These are phyloP conservation scores for Alternaria sp. DNA, from an alignment of 2,329 filamentous ascomycete genomes.

Conservation along the genomic window DNA sequence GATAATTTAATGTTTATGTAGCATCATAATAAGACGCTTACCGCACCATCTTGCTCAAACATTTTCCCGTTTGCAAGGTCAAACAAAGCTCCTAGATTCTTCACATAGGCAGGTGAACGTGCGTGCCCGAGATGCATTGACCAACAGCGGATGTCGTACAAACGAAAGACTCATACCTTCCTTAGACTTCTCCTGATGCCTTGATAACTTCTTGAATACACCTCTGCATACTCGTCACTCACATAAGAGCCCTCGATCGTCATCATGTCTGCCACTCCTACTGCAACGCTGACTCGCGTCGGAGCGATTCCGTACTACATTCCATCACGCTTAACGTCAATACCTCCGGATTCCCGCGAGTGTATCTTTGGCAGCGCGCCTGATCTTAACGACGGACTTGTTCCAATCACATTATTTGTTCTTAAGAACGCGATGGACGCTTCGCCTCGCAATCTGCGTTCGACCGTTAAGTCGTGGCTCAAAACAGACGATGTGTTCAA, in stretches of 20 bases:
- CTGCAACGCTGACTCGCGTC: neutral
- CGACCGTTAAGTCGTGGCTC: neutral
- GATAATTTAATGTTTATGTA: neutral
- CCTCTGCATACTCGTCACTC: neutral
- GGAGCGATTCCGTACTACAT: neutral
- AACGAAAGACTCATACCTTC: neutral
- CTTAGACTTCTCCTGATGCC: neutral
- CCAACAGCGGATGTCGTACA: neutral
- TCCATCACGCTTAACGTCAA: neutral
- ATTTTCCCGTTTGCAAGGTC: neutral
- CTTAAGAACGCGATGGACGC: neutral
- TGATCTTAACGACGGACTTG: neutral
- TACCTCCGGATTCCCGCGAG: fast-evolving
- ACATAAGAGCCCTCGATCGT: neutral
- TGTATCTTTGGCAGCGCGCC: neutral
- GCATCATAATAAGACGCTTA: neutral
- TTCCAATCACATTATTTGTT: neutral
- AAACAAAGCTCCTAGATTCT: neutral
- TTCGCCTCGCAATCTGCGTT: too few relatives aligned
- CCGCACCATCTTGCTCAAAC: neutral
- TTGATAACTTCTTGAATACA: neutral
- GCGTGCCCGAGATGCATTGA: neutral
- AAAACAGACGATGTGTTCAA: neutral
- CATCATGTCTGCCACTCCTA: neutral
- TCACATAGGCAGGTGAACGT: neutral